Conservation (phyloP, 352 stramenopile species). For the Aphanomyces invadans region DNA sequence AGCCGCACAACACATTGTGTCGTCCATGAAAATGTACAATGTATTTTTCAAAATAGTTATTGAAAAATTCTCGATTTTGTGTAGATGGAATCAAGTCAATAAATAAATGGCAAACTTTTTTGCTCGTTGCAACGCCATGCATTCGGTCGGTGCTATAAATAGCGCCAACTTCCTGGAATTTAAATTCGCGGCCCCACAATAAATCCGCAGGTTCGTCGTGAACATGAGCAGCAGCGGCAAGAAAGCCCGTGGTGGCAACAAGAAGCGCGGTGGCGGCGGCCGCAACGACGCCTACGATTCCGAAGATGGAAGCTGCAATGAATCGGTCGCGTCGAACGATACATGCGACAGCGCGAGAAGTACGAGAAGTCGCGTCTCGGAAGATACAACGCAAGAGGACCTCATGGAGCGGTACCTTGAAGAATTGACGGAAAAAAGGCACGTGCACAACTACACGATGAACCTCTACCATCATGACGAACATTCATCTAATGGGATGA, state of each 20-base stretch:
- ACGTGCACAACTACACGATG: too few species aligned
- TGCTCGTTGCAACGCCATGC: neutral
- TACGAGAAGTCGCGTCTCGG: constrained; percentile 34
- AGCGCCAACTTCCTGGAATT: neutral
- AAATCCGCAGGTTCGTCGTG: neutral
- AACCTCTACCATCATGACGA: too few species aligned
- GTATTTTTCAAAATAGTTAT: too few species aligned
- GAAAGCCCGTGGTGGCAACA: neutral
- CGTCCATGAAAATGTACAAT: too few species aligned
- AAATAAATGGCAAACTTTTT: too few species aligned
- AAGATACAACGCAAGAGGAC: constrained; percentile 34
- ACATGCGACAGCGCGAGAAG: constrained; percentile 58
- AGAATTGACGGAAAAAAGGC: constrained; percentile 74
- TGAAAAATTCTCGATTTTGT: too few species aligned
- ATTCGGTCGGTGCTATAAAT: neutral
- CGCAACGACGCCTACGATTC: constrained; percentile 43
- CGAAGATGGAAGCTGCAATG: constrained; percentile 39
- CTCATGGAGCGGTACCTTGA: constrained; percentile 63
- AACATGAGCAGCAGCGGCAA: neutral
- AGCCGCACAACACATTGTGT: too few species aligned
- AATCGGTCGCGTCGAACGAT: constrained; percentile 62
- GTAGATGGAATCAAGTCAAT: too few species aligned
- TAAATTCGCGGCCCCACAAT: too few species aligned
- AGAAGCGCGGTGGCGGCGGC: neutral
- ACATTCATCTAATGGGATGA: neutral